Evolutionary conservation across 768 basidiomycete species (phyloP), one percentile per base, ranked within the genome.

Genomic region (Boletus subparvulus): DNA sequence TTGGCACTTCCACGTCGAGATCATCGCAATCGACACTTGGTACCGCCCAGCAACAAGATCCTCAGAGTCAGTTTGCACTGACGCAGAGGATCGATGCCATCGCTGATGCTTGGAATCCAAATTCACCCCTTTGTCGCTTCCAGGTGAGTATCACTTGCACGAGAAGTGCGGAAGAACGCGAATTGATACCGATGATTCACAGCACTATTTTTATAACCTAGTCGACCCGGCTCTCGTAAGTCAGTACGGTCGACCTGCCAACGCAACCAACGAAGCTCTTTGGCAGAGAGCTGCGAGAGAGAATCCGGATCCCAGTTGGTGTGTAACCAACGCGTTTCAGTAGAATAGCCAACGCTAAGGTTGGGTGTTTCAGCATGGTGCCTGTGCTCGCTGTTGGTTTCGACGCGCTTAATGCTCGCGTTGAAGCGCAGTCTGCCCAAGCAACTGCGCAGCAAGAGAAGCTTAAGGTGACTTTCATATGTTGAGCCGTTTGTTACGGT

Each of bases 201-300:
- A 93, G 91, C 82, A 90, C 60, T 84, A 83, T 60, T 94, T 94
- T 62, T 94, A 94, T 69, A 94, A 93, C 63, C 74, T 90, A 14
- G 90, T 93, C 5, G 84, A 88, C 62, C 88, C 90, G 0, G 75
- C 74, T 6, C 78, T 86, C 61, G 83, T 88, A 3, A 77, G 74
- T 28, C 61, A 85, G 50, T 94, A 90, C 59, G 85, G 81, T 8
- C 83, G 88, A 16, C 92, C 92, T 13, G 69, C 77, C 14, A 90
- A 90, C 62, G 85, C 85, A 13, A 80, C 81, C 6, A 86, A 90
- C 46, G 88, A 92, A 43, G 76, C 76, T 10, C 63, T 86, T 43
- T 94, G 92, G 92, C 82, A 88, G 64, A 87, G 87, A 66, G 92
- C 92, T 8, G 74, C 84, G 2, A 75, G 82, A 48, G 91, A 92